phyloP scores from a whole-genome alignment of 441 rosid genomes.

The Arabidopsis hybrid region DNA sequence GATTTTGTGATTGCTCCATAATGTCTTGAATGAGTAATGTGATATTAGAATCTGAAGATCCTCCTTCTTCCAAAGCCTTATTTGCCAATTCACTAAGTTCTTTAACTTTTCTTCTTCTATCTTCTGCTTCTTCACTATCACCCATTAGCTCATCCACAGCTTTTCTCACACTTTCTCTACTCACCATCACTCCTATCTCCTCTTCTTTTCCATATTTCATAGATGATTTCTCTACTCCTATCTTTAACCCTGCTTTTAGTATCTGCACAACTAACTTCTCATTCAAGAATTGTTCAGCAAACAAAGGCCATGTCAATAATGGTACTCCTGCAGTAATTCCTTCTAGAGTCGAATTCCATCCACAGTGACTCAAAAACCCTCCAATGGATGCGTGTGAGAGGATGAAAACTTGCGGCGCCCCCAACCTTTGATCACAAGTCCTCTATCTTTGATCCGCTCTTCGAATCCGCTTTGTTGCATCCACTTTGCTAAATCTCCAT shows the following conservation, averaged over 20 bases:
- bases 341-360: constrained; percentile 54
- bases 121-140: constrained; percentile 37
- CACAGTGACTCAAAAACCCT: constrained; percentile 56
- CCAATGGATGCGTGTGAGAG: constrained; percentile 51
- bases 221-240: constrained; percentile 41
- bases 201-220: constrained; percentile 46
- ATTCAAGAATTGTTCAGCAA: constrained; percentile 50
- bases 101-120: constrained; percentile 43
- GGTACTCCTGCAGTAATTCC: constrained; percentile 49
- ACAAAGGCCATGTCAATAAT: constrained; percentile 53
- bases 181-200: constrained; percentile 43
- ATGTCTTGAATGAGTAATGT: constrained; percentile 47
- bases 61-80: constrained; percentile 50
- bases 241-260: constrained; percentile 42
- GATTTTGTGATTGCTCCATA: constrained; percentile 12
- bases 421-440: constrained; percentile 51
- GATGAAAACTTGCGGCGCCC: constrained; percentile 53
- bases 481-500: constrained; percentile 42
- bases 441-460: constrained; percentile 45
- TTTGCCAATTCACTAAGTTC: constrained; percentile 49
- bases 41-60: constrained; percentile 59
- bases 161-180: constrained; percentile 34
- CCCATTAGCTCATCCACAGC: constrained; percentile 44
- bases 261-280: constrained; percentile 48
- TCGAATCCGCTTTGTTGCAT: constrained; percentile 46